Base-by-base conservation (phyloP, 495 filamentous ascomycete genomes). In the Letharia lupina region DNA sequence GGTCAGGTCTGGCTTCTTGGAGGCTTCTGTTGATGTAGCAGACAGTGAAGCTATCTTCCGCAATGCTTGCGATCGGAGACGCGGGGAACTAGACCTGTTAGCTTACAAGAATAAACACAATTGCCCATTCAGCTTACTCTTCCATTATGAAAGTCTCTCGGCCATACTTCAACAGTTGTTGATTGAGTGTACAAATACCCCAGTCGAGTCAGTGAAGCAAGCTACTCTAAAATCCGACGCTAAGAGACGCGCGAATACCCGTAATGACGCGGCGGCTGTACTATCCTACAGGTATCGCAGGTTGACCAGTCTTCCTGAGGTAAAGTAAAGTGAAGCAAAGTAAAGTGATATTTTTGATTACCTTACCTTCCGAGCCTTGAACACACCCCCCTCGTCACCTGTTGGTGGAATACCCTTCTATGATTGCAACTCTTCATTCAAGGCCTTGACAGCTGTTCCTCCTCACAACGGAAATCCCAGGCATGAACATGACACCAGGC, bases 31-130 rank as follows among this genome's bases (percentile, higher is more conserved):
- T 64, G 82, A 78, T 37, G 82, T 74, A 52, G 87, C 78, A 56
- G 80, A 86, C 68, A 83, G 84, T 15, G 79, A 79, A 65, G 88
- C 89, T 65, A 93, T 86, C 74, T 88, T 89, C 75, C 87, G 80
- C 69, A 93, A 78, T 45, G 89, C 75, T 87, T 83, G 63, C 88
- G 64, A 45, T 58, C 63, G 61, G 56, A 65, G 64, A 48, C 65
- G n/a, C 28, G 47, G 47, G 13, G 18, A 16, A 57, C 65, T 67
- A 45, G 41, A 39, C 23, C 9, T 23, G 39, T 58, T 44, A 65
- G 52, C 35, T 31, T 37, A 52, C 15, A 10, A 37, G 0, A 9
- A 20, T 20, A 16, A 28, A 6, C 31, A 57, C 4, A 37, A 11
- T 37, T 37, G 15, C 33, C 2, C 9, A 12, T 37, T 8, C 13